Percentiles rank a stretch among this genome's conserved stretches.
These are phyloP conservation scores for Wickerhamiella pararugosa DNA, from an alignment of 1,139 yeast genomes.

Conservation along the genomic window DNA sequence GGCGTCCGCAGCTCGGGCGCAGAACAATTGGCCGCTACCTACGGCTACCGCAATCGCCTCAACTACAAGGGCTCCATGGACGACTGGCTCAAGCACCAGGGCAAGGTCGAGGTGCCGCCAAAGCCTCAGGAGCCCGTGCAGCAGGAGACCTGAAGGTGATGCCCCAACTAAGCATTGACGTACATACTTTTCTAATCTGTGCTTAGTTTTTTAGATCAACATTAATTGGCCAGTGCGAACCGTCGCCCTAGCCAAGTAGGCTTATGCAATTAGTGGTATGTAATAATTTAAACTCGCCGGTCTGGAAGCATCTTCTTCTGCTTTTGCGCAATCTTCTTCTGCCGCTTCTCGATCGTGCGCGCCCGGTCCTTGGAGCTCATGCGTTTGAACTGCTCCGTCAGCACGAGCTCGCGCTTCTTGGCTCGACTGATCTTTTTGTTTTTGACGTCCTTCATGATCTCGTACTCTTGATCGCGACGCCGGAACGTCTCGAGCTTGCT, in stretches of 20 bases:
- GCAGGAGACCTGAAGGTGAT: not conserved
- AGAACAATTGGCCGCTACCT: slow-evolving; percentile 78
- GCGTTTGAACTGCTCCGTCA: slow-evolving; percentile 72
- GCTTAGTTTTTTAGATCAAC: too few relatives aligned
- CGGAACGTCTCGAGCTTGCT: slow-evolving; percentile 66
- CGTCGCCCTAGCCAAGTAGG: not conserved
- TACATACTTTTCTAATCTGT: too few relatives aligned
- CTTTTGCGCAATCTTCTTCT: slow-evolving; percentile 85
- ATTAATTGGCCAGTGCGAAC: too few relatives aligned
- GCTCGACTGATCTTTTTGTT: slow-evolving; percentile 47
- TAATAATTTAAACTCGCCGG: slow-evolving; percentile 15
- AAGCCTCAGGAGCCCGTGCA: not conserved
- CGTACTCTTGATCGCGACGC: slow-evolving; percentile 58
- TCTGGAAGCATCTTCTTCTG: slow-evolving; percentile 61
- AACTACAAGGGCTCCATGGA: slow-evolving; percentile 62
- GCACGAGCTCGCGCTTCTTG: slow-evolving; percentile 72
- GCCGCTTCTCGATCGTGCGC: slow-evolving; percentile 79
- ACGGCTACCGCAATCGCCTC: slow-evolving; percentile 55
- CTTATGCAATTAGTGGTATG: not conserved
- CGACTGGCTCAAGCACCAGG: slow-evolving; percentile 48
- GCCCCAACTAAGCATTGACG: not conserved
- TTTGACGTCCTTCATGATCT: slow-evolving; percentile 39
- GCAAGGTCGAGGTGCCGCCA: slow-evolving; percentile 2
- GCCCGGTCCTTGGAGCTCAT: slow-evolving; percentile 78
- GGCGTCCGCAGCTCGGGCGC: slow-evolving; percentile 89